phyloP scores from a whole-genome alignment of 345 rosid species.

The Aquilaria malaccensis region DNA sequence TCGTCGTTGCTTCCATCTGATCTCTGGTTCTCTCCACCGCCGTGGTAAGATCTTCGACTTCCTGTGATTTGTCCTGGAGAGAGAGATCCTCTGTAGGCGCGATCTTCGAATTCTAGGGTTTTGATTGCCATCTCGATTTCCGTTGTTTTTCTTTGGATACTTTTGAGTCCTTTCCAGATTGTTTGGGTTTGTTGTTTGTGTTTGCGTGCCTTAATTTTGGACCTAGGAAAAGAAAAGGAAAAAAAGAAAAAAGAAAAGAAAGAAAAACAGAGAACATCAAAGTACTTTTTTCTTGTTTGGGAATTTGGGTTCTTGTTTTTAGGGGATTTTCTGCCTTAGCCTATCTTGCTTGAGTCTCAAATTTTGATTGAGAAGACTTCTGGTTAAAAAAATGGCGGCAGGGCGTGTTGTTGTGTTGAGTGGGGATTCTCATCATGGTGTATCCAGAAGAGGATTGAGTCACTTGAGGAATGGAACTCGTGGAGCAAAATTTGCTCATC shows the following conservation, averaged over 20 bases:
- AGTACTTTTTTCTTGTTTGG: slow-evolving; percentile 6
- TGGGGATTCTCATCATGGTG: slow-evolving; percentile 19
- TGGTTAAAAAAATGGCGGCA: slow-evolving; percentile 73
- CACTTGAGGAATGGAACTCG: slow-evolving; percentile 23
- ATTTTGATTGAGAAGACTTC: slow-evolving; percentile 39
- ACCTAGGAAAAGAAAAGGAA: not conserved
- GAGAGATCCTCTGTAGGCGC: slow-evolving; percentile 14
- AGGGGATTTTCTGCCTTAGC: slow-evolving; percentile 7
- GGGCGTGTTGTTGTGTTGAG: slow-evolving; percentile 51
- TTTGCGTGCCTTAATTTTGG: not conserved
- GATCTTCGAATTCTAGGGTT: slow-evolving; percentile 33
- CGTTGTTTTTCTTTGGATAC: slow-evolving; percentile 3
- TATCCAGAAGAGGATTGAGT: slow-evolving; percentile 21
- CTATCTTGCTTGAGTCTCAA: slow-evolving; percentile 12
- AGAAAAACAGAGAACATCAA: not conserved
- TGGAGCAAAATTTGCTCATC: slow-evolving; percentile 8
- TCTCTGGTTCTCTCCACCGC: slow-evolving; percentile 11
- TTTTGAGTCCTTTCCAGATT: slow-evolving; percentile 8
- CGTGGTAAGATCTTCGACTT: slow-evolving; percentile 45
- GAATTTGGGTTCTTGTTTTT: slow-evolving; percentile 21
- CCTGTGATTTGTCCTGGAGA: slow-evolving; percentile 35
- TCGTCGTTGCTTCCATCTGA: not conserved
- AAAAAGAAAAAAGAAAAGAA: not conserved
- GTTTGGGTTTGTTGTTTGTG: not conserved
- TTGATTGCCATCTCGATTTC: slow-evolving; percentile 13